These are phyloP conservation scores for Aspergillus olivimuriae DNA, from an alignment of 495 filamentous ascomycete species.

Conservation along the genomic window DNA sequence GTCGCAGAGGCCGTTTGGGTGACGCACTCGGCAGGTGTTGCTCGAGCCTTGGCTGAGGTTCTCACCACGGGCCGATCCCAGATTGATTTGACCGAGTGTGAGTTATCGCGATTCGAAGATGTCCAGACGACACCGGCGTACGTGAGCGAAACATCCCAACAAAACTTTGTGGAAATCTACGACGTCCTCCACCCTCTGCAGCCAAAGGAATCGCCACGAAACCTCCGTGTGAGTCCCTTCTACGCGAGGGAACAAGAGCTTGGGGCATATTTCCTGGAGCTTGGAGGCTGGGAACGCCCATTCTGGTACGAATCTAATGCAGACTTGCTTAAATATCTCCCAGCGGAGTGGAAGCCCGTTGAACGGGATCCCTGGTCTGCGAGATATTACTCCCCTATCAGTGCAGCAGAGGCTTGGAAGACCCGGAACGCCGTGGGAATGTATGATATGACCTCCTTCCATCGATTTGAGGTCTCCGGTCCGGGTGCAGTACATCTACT, in stretches of 20 bases:
- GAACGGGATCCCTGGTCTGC: conserved; percentile 43
- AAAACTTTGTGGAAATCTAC: conserved; percentile 48
- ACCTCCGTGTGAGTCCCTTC: conserved; percentile 42
- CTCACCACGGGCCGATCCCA: conserved; percentile 39
- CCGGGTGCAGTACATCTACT: conserved; percentile 39
- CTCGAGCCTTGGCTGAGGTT: conserved; percentile 41
- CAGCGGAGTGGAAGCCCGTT: conserved; percentile 36
- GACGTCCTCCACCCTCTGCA: conserved; percentile 47
- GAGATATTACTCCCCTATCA: conserved; percentile 40
- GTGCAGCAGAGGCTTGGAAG: conserved; percentile 46
- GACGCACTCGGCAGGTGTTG: conserved; percentile 48
- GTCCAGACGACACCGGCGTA: conserved; percentile 38
- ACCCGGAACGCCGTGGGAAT: conserved; percentile 46
- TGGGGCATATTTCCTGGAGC: conserved; percentile 43
- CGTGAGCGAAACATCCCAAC: conserved; percentile 40
- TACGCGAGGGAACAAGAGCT: conserved; percentile 37
- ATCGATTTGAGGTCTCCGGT: conserved; percentile 40
- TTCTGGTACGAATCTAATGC: conserved; percentile 46
- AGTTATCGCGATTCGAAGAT: conserved; percentile 45
- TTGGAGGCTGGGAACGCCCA: conserved; percentile 45
- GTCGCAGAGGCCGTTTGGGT: conserved; percentile 52
- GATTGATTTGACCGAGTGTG: conserved; percentile 43
- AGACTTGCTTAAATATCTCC: conserved; percentile 32
- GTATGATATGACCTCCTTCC: conserved; percentile 49
- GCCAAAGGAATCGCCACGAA: conserved; percentile 39